phyloP scores from a whole-genome alignment of 2,329 filamentous ascomycete species.

The Elsinoe ampelina region DNA sequence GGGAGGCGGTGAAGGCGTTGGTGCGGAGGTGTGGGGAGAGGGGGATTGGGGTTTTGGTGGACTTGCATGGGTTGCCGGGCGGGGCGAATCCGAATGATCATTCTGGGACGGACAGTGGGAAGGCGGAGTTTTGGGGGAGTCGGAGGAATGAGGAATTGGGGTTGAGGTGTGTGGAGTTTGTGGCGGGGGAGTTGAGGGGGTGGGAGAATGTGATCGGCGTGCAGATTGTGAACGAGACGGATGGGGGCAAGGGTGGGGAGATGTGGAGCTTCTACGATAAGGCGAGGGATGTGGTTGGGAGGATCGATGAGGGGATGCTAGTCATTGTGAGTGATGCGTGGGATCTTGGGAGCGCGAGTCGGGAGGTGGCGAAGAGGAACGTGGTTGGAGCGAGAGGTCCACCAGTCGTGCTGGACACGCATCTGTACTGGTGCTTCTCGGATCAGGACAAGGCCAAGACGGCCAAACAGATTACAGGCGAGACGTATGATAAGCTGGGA shows the following conservation, averaged over 20 bases:
- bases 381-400: conserved; percentile 31
- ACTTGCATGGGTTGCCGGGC: conserved; percentile 50
- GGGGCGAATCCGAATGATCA: conserved; percentile 49
- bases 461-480: conserved; percentile 44
- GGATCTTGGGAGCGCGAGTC: conserved; percentile 33
- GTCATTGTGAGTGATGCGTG: conserved; percentile 52
- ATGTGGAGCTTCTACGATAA: conserved; percentile 52
- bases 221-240: conserved; percentile 50
- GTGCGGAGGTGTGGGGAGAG: conserved; percentile 36
- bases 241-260: conserved; percentile 36
- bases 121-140: conserved; percentile 44
- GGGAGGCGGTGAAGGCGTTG: conserved; percentile 41
- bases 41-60: conserved; percentile 49
- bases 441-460: conserved; percentile 42
- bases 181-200: conserved; percentile 38
- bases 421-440: conserved; percentile 51
- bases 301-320: conserved; percentile 43
- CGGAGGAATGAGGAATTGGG: conserved; percentile 36
- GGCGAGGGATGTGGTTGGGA: conserved; percentile 38
- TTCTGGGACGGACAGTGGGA: conserved; percentile 45
- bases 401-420: conserved; percentile 49
- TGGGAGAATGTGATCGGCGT: conserved; percentile 44
- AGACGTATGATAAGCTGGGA: conserved; percentile 35
- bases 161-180: conserved; percentile 40
- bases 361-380: conserved; percentile 16